Evolutionary conservation across 2,329 filamentous ascomycete species (phyloP), one percentile per base, ranked within the genome.

Genomic region (Penicillium sp.): DNA sequence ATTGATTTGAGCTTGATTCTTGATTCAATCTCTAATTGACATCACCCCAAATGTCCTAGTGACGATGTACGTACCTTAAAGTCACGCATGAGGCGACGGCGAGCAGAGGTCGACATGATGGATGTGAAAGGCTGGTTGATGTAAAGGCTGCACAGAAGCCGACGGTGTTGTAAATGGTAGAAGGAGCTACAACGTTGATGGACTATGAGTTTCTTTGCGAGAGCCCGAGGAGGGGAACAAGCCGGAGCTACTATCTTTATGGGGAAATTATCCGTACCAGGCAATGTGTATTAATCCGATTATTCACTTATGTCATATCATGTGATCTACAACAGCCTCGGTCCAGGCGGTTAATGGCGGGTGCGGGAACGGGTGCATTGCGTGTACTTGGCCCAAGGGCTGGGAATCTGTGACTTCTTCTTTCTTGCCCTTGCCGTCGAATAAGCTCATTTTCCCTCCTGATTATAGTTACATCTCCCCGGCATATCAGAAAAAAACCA

Each of bases 21-120:
- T 8, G 12, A 43, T 31, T 25, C 40, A 22, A 50, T 33, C 27
- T 15, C 37, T 26, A 7, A 50, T 31, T 43, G 40, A 42, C 35
- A 42, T 41, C 33, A 26, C 48, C 43, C 54, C 35, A 33, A 33
- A 49, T 53, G 14, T 20, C 43, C 20, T 40, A 33, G 45, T 35
- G 20, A n/a, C 43, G 50, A 22, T 22, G 49, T 40, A 63, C 84
- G 57, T 75, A 95, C 92, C 89, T 97, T 97, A 85, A 97, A 97
- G 81, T 97, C 94, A 75, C 94, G 90, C 94, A 99, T 97, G 75
- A 99, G 82, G 73, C 94, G 91, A 73, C 94, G 90, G 73, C 94
- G 89, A 66, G 94, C 94, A 66, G 93, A 89, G 61, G 94, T 97
- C 69, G 93, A 97, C 93, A 90, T 92, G 48, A 53, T 47, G 47